A percentile compares a stretch with the other conserved stretches of the same genome.
These are phyloP conservation scores for Dioscorea cayenensis DNA, from an alignment of 116 monocot genomes.

Conservation along the genomic window DNA sequence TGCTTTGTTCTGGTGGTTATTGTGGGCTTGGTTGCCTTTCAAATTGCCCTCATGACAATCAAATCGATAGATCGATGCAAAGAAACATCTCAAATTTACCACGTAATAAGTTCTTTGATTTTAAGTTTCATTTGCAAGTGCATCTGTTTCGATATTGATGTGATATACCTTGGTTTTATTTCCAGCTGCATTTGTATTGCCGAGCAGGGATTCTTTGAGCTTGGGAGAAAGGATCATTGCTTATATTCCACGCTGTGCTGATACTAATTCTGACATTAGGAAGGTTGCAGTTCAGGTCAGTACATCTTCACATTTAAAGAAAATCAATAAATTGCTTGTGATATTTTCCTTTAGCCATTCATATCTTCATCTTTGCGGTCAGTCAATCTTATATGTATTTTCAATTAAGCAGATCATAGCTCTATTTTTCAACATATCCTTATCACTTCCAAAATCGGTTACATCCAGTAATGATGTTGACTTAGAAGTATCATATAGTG, in stretches of 20 bases:
- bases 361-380: not conserved
- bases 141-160: not conserved
- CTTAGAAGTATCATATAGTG: constrained; percentile 82
- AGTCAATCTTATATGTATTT: not conserved
- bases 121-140: not conserved
- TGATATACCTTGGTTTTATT: constrained; percentile 12
- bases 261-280: constrained; percentile 74
- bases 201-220: constrained; percentile 81
- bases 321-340: too few relatives aligned
- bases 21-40: constrained; percentile 49
- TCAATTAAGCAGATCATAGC: constrained; percentile 62
- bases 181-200: constrained; percentile 90
- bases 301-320: not conserved
- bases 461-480: constrained; percentile 46
- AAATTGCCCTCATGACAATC: constrained; percentile 35
- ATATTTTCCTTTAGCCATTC: not conserved
- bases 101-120: constrained; percentile 35
- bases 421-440: constrained; percentile 81
- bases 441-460: constrained; percentile 76
- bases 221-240: constrained; percentile 84
- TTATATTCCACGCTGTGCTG: constrained; percentile 90
- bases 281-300: constrained; percentile 82
- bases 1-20: constrained; percentile 79
- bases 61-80: constrained; percentile 34
- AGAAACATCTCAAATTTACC: constrained; percentile 77